phyloP scores from a whole-genome alignment of 2,329 filamentous ascomycete genomes.

The Colletotrichum chrysophilum region DNA sequence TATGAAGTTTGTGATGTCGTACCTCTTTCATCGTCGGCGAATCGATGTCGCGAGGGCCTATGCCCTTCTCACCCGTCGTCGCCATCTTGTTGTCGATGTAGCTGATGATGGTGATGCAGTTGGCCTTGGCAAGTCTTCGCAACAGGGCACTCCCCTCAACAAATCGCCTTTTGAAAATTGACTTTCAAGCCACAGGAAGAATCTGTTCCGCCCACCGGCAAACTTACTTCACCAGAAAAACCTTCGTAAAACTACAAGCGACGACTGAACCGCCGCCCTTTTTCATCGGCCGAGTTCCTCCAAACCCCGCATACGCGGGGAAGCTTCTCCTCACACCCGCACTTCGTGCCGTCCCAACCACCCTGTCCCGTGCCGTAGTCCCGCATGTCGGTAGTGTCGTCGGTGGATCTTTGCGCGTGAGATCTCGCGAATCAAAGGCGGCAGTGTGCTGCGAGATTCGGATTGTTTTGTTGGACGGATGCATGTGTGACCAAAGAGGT shows the following conservation, averaged over 20 bases:
- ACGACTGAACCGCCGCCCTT: background rate
- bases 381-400: background rate
- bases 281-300: background rate
- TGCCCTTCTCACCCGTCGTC: background rate
- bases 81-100: background rate
- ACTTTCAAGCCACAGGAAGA: background rate
- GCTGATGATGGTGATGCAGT: background rate
- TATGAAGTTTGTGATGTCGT: fast-evolving
- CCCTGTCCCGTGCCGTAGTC: background rate
- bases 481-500: background rate
- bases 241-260: background rate
- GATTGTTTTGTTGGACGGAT: background rate
- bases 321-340: background rate
- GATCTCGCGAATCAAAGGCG: background rate
- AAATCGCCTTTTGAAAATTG: background rate
- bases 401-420: background rate
- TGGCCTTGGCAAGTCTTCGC: background rate
- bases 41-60: background rate
- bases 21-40: background rate
- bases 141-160: background rate
- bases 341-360: background rate
- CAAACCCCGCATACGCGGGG: slow-evolving; percentile 4
- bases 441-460: background rate
- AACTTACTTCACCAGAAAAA: background rate
- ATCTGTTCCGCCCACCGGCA: background rate